Evolutionary conservation across 768 basidiomycete genomes (phyloP).

Genomic region (Panaeolus papilionaceus): DNA sequence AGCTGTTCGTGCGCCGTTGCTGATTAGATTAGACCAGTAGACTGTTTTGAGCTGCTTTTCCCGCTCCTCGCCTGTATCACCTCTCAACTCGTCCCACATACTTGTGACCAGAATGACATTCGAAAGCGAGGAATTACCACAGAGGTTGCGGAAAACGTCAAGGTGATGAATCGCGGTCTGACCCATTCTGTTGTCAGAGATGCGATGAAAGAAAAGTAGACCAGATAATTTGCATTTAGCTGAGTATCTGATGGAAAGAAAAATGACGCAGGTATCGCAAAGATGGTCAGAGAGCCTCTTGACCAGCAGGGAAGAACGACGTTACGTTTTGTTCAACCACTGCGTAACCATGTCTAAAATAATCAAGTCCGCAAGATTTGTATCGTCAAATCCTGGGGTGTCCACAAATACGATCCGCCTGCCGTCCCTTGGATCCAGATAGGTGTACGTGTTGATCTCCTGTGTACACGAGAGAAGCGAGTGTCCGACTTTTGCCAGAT

Average conservation of each 20-base stretch:
- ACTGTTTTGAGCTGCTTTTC: slow-evolving; percentile 50
- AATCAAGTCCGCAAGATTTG: slow-evolving; percentile 7
- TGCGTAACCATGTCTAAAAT: slow-evolving; percentile 2
- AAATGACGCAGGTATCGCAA: too few species aligned
- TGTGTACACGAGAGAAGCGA: slow-evolving; percentile 8
- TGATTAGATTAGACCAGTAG: slow-evolving; percentile 57
- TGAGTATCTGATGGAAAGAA: neutral
- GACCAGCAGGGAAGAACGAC: neutral
- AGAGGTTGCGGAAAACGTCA: slow-evolving; percentile 56
- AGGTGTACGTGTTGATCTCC: slow-evolving; percentile 8
- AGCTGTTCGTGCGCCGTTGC: slow-evolving; percentile 50
- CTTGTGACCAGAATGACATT: slow-evolving; percentile 61
- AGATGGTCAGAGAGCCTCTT: too few species aligned
- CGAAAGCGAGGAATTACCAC: slow-evolving; percentile 53
- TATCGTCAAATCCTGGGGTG: slow-evolving; percentile 17
- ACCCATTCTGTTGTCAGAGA: slow-evolving; percentile 30
- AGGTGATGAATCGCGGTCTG: slow-evolving; percentile 56
- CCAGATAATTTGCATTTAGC: slow-evolving; percentile 9
- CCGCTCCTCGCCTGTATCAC: slow-evolving; percentile 44
- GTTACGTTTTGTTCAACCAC: slow-evolving; percentile 15
- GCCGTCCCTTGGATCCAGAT: neutral
- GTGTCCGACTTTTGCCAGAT: slow-evolving; percentile 6
- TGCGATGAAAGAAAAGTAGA: slow-evolving; percentile 14
- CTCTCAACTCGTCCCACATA: slow-evolving; percentile 55
- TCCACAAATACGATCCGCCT: slow-evolving; percentile 14